A percentile compares a stretch with the other conserved stretches of the same genome.
Evolutionary conservation across 495 filamentous ascomycete genomes (phyloP).

Genomic region (Lophium mytilinum): DNA sequence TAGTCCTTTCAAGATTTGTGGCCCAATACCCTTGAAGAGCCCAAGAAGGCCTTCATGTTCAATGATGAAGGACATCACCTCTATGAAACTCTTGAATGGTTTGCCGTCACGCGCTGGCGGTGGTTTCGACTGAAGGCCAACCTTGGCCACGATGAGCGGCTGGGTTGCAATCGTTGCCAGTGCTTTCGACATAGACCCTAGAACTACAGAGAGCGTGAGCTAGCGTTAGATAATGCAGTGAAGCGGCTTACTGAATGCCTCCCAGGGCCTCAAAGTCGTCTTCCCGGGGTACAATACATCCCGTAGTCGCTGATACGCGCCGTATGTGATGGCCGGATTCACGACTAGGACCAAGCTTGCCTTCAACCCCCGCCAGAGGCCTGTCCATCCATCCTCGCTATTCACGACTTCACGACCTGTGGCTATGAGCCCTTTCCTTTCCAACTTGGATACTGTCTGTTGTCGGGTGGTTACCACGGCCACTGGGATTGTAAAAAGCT

Average conservation of each 20-base stretch:
- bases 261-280: conserved; percentile 67
- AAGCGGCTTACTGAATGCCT: conserved; percentile 74
- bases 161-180: conserved; percentile 90
- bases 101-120: conserved; percentile 78
- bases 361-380: conserved; percentile 92
- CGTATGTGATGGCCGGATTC: conserved; percentile 97
- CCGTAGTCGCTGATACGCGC: conserved; percentile 87
- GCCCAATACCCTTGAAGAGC: conserved; percentile 94
- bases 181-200: conserved; percentile 88
- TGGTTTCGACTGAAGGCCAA: conserved; percentile 87
- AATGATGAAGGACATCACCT: conserved; percentile 91
- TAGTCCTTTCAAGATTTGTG: conserved; percentile 87
- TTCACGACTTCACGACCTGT: conserved; percentile 83
- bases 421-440: conserved; percentile 79
- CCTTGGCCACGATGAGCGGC: conserved; percentile 96
- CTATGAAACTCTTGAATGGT: conserved; percentile 87
- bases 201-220: conserved; percentile 44
- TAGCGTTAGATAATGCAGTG: background rate
- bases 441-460: conserved; percentile 78
- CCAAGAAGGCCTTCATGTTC: conserved; percentile 74
- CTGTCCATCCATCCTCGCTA: conserved; percentile 81
- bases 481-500: conserved; percentile 94
- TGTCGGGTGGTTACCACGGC: conserved; percentile 92
- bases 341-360: conserved; percentile 93
- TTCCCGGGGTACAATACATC: conserved; percentile 71